Conservation (phyloP, 2,329 filamentous ascomycete species). For the Claviceps sp. region DNA sequence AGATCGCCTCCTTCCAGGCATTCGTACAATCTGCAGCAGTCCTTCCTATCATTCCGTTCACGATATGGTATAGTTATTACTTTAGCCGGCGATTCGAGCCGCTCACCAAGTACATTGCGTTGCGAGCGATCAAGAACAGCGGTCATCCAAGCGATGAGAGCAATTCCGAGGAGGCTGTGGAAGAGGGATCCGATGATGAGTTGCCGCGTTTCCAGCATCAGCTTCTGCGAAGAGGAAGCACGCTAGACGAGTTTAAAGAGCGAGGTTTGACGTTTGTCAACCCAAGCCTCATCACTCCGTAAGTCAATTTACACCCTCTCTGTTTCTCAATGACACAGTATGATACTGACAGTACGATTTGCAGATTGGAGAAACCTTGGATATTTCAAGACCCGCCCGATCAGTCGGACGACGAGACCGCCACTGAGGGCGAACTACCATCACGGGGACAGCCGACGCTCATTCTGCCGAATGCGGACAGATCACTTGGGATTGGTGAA, state of each 20-base stretch:
- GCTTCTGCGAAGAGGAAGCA: constrained; percentile 42
- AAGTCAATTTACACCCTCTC: constrained; percentile 23
- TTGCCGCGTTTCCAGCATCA: constrained; percentile 27
- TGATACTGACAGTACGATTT: background rate
- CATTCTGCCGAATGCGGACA: constrained; percentile 21
- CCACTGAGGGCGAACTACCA: constrained; percentile 13
- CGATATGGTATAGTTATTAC: constrained; percentile 80
- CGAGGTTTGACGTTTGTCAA: constrained; percentile 61
- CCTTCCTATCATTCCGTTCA: constrained; percentile 62
- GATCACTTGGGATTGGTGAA: constrained; percentile 25
- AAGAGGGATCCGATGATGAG: constrained; percentile 28
- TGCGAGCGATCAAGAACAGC: constrained; percentile 61
- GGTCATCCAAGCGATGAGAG: constrained; percentile 31
- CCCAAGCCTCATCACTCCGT: constrained; percentile 57
- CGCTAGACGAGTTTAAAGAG: constrained; percentile 60
- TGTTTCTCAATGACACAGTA: background rate
- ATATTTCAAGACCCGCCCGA: constrained; percentile 46
- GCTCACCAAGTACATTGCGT: constrained; percentile 80
- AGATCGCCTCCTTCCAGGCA: constrained; percentile 61
- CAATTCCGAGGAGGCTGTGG: constrained; percentile 21
- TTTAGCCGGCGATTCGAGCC: constrained; percentile 74
- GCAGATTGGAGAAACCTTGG: constrained; percentile 56
- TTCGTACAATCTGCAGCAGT: constrained; percentile 62
- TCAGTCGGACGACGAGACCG: constrained; percentile 13
- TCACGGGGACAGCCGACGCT: constrained; percentile 9